These are phyloP conservation scores for Blastosporella zonata DNA, from an alignment of 1,284 basidiomycete species.

Conservation along the genomic window DNA sequence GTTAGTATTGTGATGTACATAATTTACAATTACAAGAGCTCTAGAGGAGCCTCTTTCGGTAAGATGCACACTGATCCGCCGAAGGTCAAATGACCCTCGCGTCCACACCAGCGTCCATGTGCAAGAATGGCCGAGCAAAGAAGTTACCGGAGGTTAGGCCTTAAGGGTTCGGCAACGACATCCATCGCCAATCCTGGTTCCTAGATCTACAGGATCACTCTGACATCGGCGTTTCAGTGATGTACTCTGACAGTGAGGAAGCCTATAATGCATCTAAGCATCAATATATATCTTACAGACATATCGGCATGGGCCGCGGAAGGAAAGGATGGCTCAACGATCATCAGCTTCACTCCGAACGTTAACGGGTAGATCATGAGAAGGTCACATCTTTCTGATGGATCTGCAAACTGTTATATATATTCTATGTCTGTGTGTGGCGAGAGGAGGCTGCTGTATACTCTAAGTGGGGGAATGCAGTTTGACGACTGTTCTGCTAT, in stretches of 20 bases:
- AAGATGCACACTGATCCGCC: slow-evolving; percentile 12
- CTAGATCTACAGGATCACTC: slow-evolving; percentile 17
- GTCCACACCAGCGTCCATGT: slow-evolving; percentile 7
- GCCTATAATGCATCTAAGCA: background rate
- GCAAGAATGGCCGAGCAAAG: slow-evolving; percentile 2
- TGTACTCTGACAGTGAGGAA: slow-evolving; percentile 1
- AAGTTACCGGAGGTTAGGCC: slow-evolving; percentile 16
- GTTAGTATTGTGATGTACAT: no score
- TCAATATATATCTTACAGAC: slow-evolving; percentile 7
- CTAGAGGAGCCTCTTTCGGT: background rate
- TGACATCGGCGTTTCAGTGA: slow-evolving; percentile 14
- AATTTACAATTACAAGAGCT: background rate
- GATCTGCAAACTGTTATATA: slow-evolving; percentile 6
- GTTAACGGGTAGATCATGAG: background rate
- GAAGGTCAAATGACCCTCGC: slow-evolving; percentile 17
- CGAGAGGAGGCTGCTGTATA: slow-evolving; percentile 6
- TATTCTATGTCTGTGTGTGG: slow-evolving; percentile 5
- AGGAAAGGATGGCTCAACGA: background rate
- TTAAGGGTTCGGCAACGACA: slow-evolving; percentile 17
- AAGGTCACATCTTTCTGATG: slow-evolving; percentile 3
- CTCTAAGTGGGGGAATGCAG: slow-evolving; percentile 8
- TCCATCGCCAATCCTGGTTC: slow-evolving; percentile 22
- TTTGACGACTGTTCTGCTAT: slow-evolving; percentile 9
- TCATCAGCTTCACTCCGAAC: background rate
- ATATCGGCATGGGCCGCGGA: background rate